Evolutionary conservation across 257 asterid genomes (phyloP).

Genomic region (Forsythia suspensa): DNA sequence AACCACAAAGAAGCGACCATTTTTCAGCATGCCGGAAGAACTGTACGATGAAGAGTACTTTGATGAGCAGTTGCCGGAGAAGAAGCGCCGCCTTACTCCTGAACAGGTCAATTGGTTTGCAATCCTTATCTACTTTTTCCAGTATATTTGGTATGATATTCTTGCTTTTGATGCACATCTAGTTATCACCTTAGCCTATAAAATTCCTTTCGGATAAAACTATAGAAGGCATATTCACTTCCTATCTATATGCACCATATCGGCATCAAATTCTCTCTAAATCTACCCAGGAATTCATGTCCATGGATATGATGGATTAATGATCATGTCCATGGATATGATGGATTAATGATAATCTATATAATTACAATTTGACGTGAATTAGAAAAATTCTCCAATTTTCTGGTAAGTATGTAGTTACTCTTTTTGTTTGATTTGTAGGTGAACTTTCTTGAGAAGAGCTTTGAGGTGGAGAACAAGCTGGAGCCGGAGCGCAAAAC

Average conservation of each 20-base stretch:
- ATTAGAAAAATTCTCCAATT: background rate
- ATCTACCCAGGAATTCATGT: background rate
- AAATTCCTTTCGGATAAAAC: background rate
- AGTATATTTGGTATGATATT: background rate
- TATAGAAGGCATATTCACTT: background rate
- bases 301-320: no score
- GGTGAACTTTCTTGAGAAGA: slow-evolving; percentile 96
- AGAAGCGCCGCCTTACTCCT: slow-evolving; percentile 92
- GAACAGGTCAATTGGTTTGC: slow-evolving; percentile 64
- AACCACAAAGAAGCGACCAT: slow-evolving; percentile 63
- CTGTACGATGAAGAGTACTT: slow-evolving; percentile 82
- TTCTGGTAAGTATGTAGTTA: background rate
- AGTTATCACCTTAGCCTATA: background rate
- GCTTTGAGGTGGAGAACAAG: slow-evolving; percentile 93
- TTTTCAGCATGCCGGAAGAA: slow-evolving; percentile 74
- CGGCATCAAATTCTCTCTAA: background rate
- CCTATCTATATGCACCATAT: background rate
- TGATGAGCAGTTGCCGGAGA: slow-evolving; percentile 91
- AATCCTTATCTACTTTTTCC: background rate
- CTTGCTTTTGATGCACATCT: background rate
- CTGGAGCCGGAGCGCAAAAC: slow-evolving; percentile 96
- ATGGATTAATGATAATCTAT: background rate
- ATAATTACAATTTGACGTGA: background rate
- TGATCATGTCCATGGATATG: no score
- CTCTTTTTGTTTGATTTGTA: slow-evolving; percentile 16